Conservation (phyloP, 2,329 filamentous ascomycete genomes). For the Arthrobotrys sinensis region DNA sequence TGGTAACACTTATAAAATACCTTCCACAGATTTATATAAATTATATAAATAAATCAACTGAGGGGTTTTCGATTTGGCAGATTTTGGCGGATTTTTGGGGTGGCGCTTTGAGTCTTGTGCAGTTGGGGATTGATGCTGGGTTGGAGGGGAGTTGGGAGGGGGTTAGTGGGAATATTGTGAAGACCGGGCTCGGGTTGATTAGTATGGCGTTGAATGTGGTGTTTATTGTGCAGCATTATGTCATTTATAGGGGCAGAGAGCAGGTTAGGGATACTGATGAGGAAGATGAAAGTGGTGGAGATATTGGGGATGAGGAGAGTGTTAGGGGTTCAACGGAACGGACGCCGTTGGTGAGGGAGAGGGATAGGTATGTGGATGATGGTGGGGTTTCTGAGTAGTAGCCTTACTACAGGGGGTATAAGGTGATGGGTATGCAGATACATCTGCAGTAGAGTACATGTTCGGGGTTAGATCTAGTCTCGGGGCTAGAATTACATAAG, state of each 20-base stretch:
- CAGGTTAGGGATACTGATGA: constrained; percentile 29
- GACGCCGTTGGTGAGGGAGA: constrained; percentile 42
- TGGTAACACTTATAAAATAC: constrained; percentile 93
- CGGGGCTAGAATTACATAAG: too few species aligned
- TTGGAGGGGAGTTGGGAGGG: constrained; percentile 80
- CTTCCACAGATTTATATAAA: constrained; percentile 88
- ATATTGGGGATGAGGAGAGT: constrained; percentile 17
- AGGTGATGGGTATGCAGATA: constrained; percentile 3
- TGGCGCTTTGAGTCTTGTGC: constrained; percentile 83
- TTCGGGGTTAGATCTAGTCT: too few species aligned
- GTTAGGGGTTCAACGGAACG: constrained; percentile 23
- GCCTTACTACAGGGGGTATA: background rate
- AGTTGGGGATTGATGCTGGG: constrained; percentile 87
- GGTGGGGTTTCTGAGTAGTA: constrained; percentile 52
- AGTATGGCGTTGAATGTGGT: constrained; percentile 87
- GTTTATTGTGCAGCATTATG: constrained; percentile 90
- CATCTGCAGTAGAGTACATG: too few species aligned
- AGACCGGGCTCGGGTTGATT: constrained; percentile 87
- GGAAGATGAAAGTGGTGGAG: constrained; percentile 19
- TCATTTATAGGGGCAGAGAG: constrained; percentile 75
- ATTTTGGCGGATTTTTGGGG: constrained; percentile 88
- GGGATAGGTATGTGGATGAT: constrained; percentile 31
- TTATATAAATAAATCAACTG: constrained; percentile 85
- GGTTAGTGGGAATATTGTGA: constrained; percentile 90
- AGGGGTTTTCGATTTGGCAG: constrained; percentile 87